Base-by-base conservation (phyloP, 2,329 filamentous ascomycete species). In the Colletotrichum noveboracense region DNA sequence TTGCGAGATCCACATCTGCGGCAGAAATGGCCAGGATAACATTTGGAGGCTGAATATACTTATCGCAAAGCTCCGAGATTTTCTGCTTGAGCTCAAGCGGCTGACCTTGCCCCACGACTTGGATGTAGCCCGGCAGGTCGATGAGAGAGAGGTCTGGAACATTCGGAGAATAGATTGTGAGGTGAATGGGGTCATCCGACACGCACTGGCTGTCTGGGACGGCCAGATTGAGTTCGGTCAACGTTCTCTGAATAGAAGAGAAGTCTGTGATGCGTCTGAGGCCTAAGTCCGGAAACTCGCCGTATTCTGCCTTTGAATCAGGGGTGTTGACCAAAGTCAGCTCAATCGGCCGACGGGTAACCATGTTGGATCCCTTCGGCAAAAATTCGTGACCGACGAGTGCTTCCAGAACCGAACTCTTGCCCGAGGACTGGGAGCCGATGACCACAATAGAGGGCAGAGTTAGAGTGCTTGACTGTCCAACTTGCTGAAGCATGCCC, bases 381-480 rank as follows among this genome's bases (percentile, higher is more conserved):
- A 99, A 87, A 79, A 99, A 99, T 80, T 99, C 97, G 82, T 99
- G 97, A 7, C 97, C 97, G 70, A 99, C 97, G 76, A 99, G 98
- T 24, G 97, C 95, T 84, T 99, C 97, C 64, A 99, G 85, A 2
- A 99, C 97, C 2, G 97, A 99, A 82, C 96, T 98, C 87, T 99
- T 99, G 55, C 97, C 97, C 0, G 97, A 98, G 1, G 97, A 99
- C 83, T 99, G 97, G 3, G 97, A 99, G 28, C 97, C 97, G 79
- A 99, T 98, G 48, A 99, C 97, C n/a, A 99, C 97, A 74, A 99
- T 99, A 0, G 97, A 98, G 0, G 97, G 97, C 26, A 99, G 87
- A 2, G 94, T 96, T 77, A 99, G 88, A 5, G 95, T 92, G 78
- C 94, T 95, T 1, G 96, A 97, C 87, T 99, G 96, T 38, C 96